These are phyloP conservation scores for Termitomyces eurrhizus DNA, from an alignment of 768 basidiomycete genomes.

Conservation along the genomic window DNA sequence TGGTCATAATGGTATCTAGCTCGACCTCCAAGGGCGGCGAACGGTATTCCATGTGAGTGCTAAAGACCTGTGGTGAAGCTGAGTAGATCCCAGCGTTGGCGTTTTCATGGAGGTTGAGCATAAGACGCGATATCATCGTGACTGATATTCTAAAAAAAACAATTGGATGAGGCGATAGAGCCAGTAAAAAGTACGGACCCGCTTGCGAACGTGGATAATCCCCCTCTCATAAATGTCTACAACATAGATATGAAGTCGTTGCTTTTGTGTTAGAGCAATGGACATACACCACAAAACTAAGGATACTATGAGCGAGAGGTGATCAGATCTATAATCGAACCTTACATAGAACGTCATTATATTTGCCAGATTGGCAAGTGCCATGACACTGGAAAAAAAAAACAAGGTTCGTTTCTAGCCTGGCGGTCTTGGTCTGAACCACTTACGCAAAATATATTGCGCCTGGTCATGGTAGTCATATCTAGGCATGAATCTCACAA, in stretches of 20 bases:
- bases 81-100: slow-evolving; percentile 32
- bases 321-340: background rate
- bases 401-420: background rate
- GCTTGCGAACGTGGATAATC: slow-evolving; percentile 47
- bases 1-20: slow-evolving; percentile 23
- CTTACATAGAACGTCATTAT: slow-evolving; percentile 4
- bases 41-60: slow-evolving; percentile 19
- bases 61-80: slow-evolving; percentile 7
- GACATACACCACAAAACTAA: slow-evolving; percentile 26
- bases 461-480: slow-evolving; percentile 26
- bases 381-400: slow-evolving; percentile 40
- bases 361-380: slow-evolving; percentile 9
- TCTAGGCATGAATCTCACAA: background rate
- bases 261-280: background rate
- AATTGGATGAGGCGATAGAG: background rate
- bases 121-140: slow-evolving; percentile 51
- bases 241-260: background rate
- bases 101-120: slow-evolving; percentile 51
- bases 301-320: background rate
- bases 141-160: slow-evolving; percentile 37
- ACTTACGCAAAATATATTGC: slow-evolving; percentile 54
- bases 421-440: background rate
- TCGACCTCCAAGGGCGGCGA: slow-evolving; percentile 15
- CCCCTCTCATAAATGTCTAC: slow-evolving; percentile 43
- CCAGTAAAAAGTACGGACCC: slow-evolving; percentile 27